Evolutionary conservation across 2,329 filamentous ascomycete genomes (phyloP), one percentile per base, ranked within the genome.

Genomic region (Chaetomium sp.): DNA sequence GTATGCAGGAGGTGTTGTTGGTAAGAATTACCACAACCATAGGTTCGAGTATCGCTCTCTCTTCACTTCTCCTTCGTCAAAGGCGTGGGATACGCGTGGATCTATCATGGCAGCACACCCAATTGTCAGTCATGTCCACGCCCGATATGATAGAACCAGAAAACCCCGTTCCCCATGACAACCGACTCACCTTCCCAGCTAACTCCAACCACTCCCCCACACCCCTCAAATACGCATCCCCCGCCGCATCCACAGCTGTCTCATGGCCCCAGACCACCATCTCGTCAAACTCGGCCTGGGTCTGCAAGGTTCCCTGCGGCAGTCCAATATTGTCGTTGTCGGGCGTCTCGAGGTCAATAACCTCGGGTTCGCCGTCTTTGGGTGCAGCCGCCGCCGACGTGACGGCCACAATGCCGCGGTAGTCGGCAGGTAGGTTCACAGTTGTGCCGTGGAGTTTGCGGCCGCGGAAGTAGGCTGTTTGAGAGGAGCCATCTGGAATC

Each of bases 181-280:
- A 6, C 19, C 8, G 35, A 49, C 59, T 5, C 10, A 62, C 58
- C 58, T 57, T 57, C 40, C 58, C 60, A 4, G 61, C 63, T 6
- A 66, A 37, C 8, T 43, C 51, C 41, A 66, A 5, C 64, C 63
- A 65, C 57, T 66, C 64, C 58, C 62, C 62, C 43, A 59, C 55
- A 8, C 57, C 63, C 47, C 59, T 48, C 35, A 62, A 54, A 44
- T 90, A 94, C 1, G 80, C 75, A 70, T 96, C 89, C 5, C 73
- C 72, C 34, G 76, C 76, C 0, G 77, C 76, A 57, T 86, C 83
- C 5, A 84, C 84, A 49, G 81, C 64, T 1, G 73, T 70, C 62
- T 94, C 91, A 69, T 96, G 91, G 0, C 81, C 85, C 91, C 91
- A 97, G n/a, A 96, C 78, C 3, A 89, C 72, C 50, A 96, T 69